These are phyloP conservation scores for Discostella stelligera DNA, from an alignment of 352 stramenopile species.

Conservation along the genomic window DNA sequence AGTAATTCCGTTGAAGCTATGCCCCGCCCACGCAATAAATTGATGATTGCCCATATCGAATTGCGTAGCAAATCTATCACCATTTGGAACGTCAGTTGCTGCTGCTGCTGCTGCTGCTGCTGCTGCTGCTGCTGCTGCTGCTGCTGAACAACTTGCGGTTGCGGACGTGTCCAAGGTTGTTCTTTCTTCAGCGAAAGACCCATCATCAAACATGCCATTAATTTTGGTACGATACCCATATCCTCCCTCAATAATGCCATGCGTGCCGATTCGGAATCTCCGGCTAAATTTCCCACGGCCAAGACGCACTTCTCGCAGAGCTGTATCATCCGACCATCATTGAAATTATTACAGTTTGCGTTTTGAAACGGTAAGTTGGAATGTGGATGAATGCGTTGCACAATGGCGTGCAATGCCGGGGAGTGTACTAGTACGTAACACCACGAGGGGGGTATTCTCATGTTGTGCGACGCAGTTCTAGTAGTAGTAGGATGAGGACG, in stretches of 20 bases:
- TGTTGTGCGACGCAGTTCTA: no score
- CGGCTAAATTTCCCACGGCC: constrained; percentile 30
- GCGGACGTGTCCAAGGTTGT: not conserved
- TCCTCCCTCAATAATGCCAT: not conserved
- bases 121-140: not conserved
- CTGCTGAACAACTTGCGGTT: no score
- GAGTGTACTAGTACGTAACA: not conserved
- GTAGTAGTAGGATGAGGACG: no score
- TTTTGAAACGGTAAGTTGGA: no score
- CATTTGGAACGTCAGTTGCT: not conserved
- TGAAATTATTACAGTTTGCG: no score
- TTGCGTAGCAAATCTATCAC: constrained; percentile 24
- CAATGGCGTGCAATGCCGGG: not conserved
- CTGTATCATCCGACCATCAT: no score
- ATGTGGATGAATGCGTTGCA: no score
- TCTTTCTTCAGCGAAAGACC: constrained; percentile 1
- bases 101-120: not conserved
- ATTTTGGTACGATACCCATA: constrained; percentile 15
- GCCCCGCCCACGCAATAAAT: constrained; percentile 21
- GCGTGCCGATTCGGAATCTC: constrained; percentile 26
- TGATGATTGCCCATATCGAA: constrained; percentile 30
- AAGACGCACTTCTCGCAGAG: constrained; percentile 21
- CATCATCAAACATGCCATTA: constrained; percentile 17
- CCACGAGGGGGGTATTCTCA: constrained; percentile 9
- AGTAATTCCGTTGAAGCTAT: constrained; percentile 2